Percentiles rank a stretch among this genome's conserved stretches.
These are phyloP conservation scores for Sordariomycetes sp. DNA, from an alignment of 2,329 filamentous ascomycete species.

Conservation along the genomic window DNA sequence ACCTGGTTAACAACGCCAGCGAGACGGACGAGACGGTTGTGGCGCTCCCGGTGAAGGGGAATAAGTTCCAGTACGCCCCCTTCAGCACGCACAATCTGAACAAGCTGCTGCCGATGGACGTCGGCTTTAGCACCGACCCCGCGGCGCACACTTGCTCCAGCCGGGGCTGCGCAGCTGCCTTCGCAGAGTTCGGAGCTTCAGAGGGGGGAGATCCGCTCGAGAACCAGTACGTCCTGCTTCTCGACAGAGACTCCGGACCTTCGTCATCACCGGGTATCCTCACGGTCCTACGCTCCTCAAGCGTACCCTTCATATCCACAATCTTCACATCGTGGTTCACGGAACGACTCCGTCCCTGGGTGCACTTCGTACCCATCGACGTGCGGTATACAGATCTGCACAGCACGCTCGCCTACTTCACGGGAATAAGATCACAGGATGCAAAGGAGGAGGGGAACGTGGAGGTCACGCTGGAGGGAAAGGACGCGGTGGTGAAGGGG, in stretches of 20 bases:
- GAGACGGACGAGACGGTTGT: constrained; percentile 33
- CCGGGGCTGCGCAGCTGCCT: constrained; percentile 32
- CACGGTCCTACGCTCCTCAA: constrained; percentile 44
- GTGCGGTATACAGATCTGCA: constrained; percentile 60
- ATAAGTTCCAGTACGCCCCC: constrained; percentile 40
- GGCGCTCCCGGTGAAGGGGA: constrained; percentile 33
- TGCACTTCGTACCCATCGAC: constrained; percentile 71
- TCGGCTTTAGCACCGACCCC: constrained; percentile 30
- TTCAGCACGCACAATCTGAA: constrained; percentile 41
- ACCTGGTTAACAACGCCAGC: constrained; percentile 49
- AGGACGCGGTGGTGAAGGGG: constrained; percentile 3
- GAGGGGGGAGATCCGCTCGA: constrained; percentile 39
- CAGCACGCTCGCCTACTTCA: constrained; percentile 62
- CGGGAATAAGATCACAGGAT: constrained; percentile 31
- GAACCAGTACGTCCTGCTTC: constrained; percentile 58
- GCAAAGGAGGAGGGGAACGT: constrained; percentile 33
- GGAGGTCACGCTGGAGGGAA: constrained; percentile 11
- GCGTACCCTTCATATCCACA: constrained; percentile 56
- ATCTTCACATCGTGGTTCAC: constrained; percentile 74
- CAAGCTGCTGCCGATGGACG: constrained; percentile 35
- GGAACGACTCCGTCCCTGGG: constrained; percentile 59
- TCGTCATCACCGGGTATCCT: constrained; percentile 46
- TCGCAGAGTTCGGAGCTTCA: constrained; percentile 27
- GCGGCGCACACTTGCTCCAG: neutral
- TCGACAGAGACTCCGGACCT: constrained; percentile 58